A percentile compares a stretch with the other conserved stretches of the same genome.
phyloP scores from a whole-genome alignment of 441 rosid genomes.

The Omphalea diandra region DNA sequence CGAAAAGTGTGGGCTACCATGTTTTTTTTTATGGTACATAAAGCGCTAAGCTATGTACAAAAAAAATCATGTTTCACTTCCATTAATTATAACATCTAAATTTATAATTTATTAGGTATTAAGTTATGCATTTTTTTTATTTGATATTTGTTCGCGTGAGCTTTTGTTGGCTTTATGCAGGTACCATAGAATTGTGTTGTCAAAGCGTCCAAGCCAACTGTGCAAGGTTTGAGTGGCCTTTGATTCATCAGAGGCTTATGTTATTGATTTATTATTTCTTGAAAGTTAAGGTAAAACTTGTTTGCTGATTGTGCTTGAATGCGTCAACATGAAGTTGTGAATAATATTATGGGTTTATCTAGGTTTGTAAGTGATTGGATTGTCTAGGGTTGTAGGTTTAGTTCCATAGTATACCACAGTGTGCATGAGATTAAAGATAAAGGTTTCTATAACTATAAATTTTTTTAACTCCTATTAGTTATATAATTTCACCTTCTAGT shows the following conservation, averaged over 20 bases:
- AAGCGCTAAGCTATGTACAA: neutral
- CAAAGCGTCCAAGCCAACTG: neutral
- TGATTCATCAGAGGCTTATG: neutral
- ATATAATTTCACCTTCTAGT: too few relatives aligned
- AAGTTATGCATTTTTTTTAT: neutral
- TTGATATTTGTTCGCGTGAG: neutral
- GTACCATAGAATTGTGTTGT: neutral
- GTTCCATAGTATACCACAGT: too few relatives aligned
- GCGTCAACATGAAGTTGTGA: neutral
- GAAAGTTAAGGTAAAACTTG: neutral
- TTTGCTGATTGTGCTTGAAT: neutral
- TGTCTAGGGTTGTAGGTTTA: too few relatives aligned
- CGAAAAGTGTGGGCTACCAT: constrained; percentile 92
- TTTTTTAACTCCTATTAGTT: too few relatives aligned
- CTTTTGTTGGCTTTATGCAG: neutral
- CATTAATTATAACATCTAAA: too few relatives aligned
- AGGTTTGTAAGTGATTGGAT: too few relatives aligned
- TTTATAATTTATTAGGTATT: neutral
- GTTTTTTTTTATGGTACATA: constrained; percentile 82
- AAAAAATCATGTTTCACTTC: neutral
- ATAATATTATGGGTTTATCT: neutral
- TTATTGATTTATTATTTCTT: neutral
- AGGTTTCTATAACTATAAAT: too few relatives aligned
- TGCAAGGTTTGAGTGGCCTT: neutral
- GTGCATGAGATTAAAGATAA: too few relatives aligned